Evolutionary conservation across 495 filamentous ascomycete genomes (phyloP).

Genomic region (Tuber indicum): DNA sequence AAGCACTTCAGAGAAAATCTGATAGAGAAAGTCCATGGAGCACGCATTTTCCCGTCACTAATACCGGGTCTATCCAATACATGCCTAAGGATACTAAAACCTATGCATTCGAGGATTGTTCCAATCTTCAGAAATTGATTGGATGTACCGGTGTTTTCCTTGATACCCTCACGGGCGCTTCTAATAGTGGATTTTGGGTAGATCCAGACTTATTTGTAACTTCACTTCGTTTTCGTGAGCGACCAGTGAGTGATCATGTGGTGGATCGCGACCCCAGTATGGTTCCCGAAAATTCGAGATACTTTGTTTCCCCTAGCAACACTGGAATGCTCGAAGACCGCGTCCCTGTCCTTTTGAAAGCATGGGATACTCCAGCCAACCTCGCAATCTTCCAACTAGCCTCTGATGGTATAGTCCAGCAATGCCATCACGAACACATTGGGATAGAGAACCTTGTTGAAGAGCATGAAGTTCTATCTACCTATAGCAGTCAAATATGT

Average conservation of each 20-base stretch:
- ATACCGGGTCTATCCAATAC: neutral
- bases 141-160: neutral
- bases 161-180: neutral
- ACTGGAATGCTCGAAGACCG: conserved; percentile 3
- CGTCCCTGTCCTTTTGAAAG: neutral
- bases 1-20: neutral
- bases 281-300: neutral
- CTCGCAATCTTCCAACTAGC: neutral
- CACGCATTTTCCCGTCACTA: neutral
- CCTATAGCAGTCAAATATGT: neutral
- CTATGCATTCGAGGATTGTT: neutral
- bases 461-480: neutral
- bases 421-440: neutral
- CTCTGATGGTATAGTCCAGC: neutral
- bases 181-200: neutral
- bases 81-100: neutral
- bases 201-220: neutral
- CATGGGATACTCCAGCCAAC: neutral
- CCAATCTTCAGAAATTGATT: neutral
- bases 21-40: neutral
- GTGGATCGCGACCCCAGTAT: neutral
- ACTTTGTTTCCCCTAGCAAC: neutral
- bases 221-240: neutral
- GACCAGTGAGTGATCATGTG: neutral
- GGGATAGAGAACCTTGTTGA: conserved; percentile 4